phyloP scores from a whole-genome alignment of 148 eudicot genomes.

The Rhododendron griersonianum region DNA sequence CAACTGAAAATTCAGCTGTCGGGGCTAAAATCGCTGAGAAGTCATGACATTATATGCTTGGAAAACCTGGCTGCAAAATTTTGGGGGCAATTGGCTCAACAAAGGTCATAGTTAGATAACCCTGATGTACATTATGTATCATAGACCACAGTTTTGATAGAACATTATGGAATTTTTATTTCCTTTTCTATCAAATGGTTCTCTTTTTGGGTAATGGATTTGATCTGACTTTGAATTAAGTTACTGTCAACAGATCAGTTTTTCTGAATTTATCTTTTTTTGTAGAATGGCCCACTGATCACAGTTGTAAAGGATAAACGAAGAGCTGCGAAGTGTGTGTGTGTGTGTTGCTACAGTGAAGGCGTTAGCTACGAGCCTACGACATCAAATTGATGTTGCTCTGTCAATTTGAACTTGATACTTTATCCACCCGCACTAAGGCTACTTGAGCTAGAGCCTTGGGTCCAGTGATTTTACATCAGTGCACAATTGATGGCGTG shows the following conservation, averaged over 20 bases:
- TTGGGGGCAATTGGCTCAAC: conserved; percentile 2
- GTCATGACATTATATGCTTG: not conserved
- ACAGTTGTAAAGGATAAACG: not conserved
- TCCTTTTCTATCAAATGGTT: not conserved
- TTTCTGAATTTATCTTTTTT: not conserved
- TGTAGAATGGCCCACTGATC: not conserved
- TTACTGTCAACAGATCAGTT: not conserved
- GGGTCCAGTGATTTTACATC: not conserved
- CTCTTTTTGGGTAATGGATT: not conserved
- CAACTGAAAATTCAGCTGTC: not conserved
- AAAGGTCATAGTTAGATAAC: not conserved
- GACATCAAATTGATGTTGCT: not conserved
- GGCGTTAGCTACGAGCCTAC: not conserved
- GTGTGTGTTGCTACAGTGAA: not conserved
- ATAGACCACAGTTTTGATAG: conserved; percentile 10
- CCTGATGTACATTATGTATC: conserved; percentile 21
- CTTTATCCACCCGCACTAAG: not conserved
- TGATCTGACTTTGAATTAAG: not conserved
- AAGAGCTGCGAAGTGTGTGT: no score
- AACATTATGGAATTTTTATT: not conserved
- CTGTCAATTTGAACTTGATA: not conserved
- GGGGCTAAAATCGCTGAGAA: not conserved
- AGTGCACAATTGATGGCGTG: not conserved
- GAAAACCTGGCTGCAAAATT: conserved; percentile 6
- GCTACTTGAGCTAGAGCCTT: not conserved